phyloP scores from a whole-genome alignment of 306 rosid genomes.

The Dryas drummondii region DNA sequence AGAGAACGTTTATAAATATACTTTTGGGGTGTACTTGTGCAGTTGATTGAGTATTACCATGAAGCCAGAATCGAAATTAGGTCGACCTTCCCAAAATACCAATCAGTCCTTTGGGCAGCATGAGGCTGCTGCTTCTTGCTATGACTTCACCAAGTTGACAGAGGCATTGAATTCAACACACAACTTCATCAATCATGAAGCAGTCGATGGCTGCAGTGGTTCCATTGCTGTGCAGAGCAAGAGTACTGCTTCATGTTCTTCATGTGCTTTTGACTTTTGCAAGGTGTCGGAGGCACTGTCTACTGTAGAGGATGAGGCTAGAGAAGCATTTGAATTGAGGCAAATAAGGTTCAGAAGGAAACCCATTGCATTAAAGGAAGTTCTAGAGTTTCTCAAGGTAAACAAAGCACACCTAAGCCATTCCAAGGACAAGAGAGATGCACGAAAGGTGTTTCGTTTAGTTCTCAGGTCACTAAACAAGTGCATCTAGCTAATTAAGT shows the following conservation, averaged over 20 bases:
- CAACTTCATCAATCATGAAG: background rate
- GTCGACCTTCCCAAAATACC: background rate
- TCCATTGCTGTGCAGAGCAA: background rate
- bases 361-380: background rate
- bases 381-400: constrained; percentile 10
- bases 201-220: background rate
- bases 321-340: background rate
- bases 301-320: background rate
- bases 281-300: constrained; percentile 15
- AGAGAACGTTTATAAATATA: too few species aligned
- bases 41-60: background rate
- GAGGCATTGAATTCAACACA: constrained; percentile 1
- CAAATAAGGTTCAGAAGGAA: constrained; percentile 8
- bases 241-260: background rate
- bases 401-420: background rate
- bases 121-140: constrained; percentile 1
- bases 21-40: background rate
- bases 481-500: too few species aligned
- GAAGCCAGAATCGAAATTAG: background rate
- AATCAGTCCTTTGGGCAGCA: constrained; percentile 1
- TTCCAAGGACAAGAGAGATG: too few species aligned
- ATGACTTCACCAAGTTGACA: constrained; percentile 10
- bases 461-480: too few species aligned
- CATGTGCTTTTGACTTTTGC: background rate
- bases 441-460: too few species aligned